These are phyloP conservation scores for Apiotrichum brassicae DNA, from an alignment of 1,284 basidiomycete genomes.

Conservation along the genomic window DNA sequence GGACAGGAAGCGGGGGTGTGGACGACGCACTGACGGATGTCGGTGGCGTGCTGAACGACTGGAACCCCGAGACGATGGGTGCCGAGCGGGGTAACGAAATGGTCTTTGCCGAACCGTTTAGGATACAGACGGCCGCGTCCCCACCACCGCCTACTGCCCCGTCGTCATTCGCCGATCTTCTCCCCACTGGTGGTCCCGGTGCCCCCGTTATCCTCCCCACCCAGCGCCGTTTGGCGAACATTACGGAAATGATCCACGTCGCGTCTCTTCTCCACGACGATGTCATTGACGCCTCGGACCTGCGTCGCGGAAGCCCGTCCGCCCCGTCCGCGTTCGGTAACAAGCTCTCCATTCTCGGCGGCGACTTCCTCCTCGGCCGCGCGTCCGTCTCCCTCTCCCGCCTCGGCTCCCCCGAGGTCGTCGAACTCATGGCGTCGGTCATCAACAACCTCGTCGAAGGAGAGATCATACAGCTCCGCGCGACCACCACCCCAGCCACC, in stretches of 20 bases:
- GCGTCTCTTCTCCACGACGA: constrained; percentile 94
- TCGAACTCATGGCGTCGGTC: constrained; percentile 86
- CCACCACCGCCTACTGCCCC: constrained; percentile 5
- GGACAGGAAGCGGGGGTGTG: constrained; percentile 22
- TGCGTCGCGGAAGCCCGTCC: constrained; percentile 73
- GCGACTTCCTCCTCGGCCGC: constrained; percentile 90
- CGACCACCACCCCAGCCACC: constrained; percentile 34
- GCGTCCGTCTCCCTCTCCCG: constrained; percentile 82
- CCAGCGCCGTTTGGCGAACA: constrained; percentile 86
- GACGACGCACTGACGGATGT: constrained; percentile 42
- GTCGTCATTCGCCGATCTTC: constrained; percentile 14
- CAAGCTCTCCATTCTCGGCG: constrained; percentile 88
- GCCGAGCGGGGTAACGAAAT: constrained; percentile 26
- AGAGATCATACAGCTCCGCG: constrained; percentile 81
- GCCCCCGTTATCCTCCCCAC: constrained; percentile 60
- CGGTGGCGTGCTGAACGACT: constrained; percentile 46
- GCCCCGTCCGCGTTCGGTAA: constrained; percentile 89
- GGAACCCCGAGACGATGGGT: constrained; percentile 46
- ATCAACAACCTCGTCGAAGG: constrained; percentile 95
- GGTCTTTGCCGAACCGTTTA: constrained; percentile 40
- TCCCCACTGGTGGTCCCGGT: constrained; percentile 9
- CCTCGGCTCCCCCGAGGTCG: constrained; percentile 79
- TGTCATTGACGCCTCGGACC: constrained; percentile 78
- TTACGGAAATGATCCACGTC: constrained; percentile 98
- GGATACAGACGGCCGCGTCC: constrained; percentile 19